Evolutionary conservation across 495 filamentous ascomycete genomes (phyloP), one percentile per base, ranked within the genome.

Genomic region (Penicillium psychrofluorescens): DNA sequence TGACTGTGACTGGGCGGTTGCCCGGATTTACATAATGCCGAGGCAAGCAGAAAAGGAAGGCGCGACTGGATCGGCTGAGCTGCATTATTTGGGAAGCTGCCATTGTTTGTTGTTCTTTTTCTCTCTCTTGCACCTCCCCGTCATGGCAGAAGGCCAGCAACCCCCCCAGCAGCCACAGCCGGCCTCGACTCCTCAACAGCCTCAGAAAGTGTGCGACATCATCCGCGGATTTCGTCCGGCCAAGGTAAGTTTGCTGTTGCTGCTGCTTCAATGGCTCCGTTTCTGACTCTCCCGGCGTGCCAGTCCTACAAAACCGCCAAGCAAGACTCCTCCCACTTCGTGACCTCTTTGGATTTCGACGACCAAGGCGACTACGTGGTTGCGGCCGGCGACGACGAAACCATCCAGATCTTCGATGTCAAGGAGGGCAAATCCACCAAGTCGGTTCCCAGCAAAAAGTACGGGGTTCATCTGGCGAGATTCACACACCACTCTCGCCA

Each of bases 261-360:
- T 33, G 12, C 11, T 16, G 32, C n/a, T 28, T 27, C 29, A 11
- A 11, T n/a, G 14, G 31, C 35, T n/a, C 11, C 11, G 13, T 13
- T 11, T 46, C 52, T 59, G 48, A 58, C 39, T 37, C 40, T 12
- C 15, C 27, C 5, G 44, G 27, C 16, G 16, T 9, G 35, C 10
- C 37, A 74, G 68, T 47, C 55, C 4, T 74, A 72, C 53, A 56
- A 53, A 44, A 42, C 56, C 11, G 54, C 64, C 6, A 72, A 74
- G 54, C 59, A 64, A 43, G 66, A 69, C 11, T 43, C 49, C 30
- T 52, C 65, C 4, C 56, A 59, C 30, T 61, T 62, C 38, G 65
- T 76, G 35, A 85, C 81, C 1, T 96, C 90, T 5, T 78, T 99
- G 53, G 90, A 97, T 67, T 97, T 95, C 55, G 90, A 97, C 65